A percentile compares a stretch with the other conserved stretches of the same genome.
Evolutionary conservation across 2,329 filamentous ascomycete genomes (phyloP).

Genomic region (Trichoderma sp.): DNA sequence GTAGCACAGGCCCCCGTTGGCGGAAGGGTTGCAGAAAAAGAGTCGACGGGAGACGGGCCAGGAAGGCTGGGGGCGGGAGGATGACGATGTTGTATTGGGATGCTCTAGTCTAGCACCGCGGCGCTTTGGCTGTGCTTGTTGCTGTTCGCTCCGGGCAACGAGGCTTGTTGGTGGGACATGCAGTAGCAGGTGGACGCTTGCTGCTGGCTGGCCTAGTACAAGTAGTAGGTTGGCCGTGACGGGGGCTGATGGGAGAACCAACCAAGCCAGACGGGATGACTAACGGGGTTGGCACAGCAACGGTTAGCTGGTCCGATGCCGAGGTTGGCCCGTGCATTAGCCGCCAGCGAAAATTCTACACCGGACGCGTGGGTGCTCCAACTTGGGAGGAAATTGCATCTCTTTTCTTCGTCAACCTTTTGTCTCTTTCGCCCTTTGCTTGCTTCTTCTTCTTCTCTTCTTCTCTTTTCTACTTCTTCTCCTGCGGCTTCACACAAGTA

Average conservation of each 20-base stretch:
- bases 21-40: conserved; percentile 14
- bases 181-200: conserved; percentile 19
- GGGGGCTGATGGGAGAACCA: conserved; percentile 27
- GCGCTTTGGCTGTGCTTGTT: conserved; percentile 5
- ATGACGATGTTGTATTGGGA: conserved; percentile 25
- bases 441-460: conserved; percentile 15
- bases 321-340: conserved; percentile 22
- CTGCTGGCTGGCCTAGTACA: conserved; percentile 22
- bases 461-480: conserved; percentile 26
- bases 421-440: conserved; percentile 21
- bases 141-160: conserved; percentile 30
- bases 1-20: conserved; percentile 16
- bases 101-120: too few species aligned
- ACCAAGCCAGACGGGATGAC: conserved; percentile 30
- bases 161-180: conserved; percentile 29
- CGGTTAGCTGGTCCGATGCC: conserved; percentile 28
- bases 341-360: conserved; percentile 18
- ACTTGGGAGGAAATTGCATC: neutral
- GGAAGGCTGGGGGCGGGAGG: conserved; percentile 18
- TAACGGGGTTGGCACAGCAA: conserved; percentile 44
- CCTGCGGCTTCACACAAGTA: neutral
- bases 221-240: neutral
- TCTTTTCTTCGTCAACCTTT: conserved; percentile 42
- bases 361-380: conserved; percentile 12
- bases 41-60: conserved; percentile 2